Evolutionary conservation across 1,284 basidiomycete species (phyloP), one percentile per base, ranked within the genome.

Genomic region (Irpex lacteus): DNA sequence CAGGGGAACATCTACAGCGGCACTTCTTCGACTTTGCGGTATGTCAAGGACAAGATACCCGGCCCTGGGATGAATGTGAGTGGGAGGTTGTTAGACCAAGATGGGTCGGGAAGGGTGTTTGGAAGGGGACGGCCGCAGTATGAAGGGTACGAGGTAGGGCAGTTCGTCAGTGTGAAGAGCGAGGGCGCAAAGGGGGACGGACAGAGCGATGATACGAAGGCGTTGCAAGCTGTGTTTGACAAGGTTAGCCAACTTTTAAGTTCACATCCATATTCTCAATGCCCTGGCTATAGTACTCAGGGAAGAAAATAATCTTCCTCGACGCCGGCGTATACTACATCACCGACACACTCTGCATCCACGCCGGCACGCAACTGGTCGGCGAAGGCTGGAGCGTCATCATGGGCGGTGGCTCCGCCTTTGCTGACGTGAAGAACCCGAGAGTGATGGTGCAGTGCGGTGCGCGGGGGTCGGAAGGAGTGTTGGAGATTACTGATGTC

Each of bases 361-460:
- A 91, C 13, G 82, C 85, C 1, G 90, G 88, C 18, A 84, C 88
- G 1, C 85, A 85, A 61, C 79, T 94, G 38, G 83, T 89, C 3
- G 92, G 92, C 38, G 91, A 94, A 72, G 88, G 84, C 0, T 94
- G 90, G 90, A 83, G 88, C 3, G 84, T 87, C 21, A 85, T 94
- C 65, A 83, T 91, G 62, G 92, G 88, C 5, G 79, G 78, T 37
- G 92, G 92, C 0, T 66, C 76, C 3, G 78, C 74, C 0, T 94
- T 94, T 77, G 67, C 80, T 62, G 76, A 89, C 67, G 74, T 79
- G 62, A 76, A 76, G 61, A 83, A 76, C 65, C 90, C 90, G 2
- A 75, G 73, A 53, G 80, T 81, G 7, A 84, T 90, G 54, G 81
- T 92, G 60, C 79, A 80, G 69, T 87, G 86, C 13, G 90, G 90